Conservation (phyloP, 257 asterid genomes). For the Solanum boliviense region DNA sequence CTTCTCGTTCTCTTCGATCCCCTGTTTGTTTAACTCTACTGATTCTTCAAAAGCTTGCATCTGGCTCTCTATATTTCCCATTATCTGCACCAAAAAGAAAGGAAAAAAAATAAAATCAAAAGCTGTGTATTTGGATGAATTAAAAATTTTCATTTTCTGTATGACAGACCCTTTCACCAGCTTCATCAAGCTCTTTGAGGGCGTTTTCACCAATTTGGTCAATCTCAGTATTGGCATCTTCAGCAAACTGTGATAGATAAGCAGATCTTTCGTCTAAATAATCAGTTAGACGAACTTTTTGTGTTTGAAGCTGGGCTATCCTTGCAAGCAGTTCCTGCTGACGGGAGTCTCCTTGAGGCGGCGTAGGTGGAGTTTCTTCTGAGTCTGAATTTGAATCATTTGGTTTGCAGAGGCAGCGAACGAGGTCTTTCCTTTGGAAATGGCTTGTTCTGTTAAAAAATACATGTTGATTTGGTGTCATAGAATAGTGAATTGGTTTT, state of each 20-base stretch:
- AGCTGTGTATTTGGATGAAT: background rate
- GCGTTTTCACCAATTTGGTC: slow-evolving; percentile 88
- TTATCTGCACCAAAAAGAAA: slow-evolving; percentile 52
- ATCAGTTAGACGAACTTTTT: slow-evolving; percentile 70
- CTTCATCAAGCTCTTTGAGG: slow-evolving; percentile 72
- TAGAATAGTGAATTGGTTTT: slow-evolving; percentile 47
- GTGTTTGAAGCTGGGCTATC: slow-evolving; percentile 80
- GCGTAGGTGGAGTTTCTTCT: slow-evolving; percentile 17
- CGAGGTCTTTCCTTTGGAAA: slow-evolving; percentile 23
- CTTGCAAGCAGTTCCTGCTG: slow-evolving; percentile 82
- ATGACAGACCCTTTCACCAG: slow-evolving; percentile 55
- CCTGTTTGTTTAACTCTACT: slow-evolving; percentile 49
- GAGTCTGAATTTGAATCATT: slow-evolving; percentile 29
- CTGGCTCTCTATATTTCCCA: slow-evolving; percentile 66
- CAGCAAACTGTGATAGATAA: slow-evolving; percentile 69
- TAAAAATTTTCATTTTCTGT: background rate
- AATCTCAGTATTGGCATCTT: slow-evolving; percentile 80
- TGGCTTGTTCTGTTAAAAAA: slow-evolving; percentile 19
- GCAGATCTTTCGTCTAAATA: slow-evolving; percentile 76
- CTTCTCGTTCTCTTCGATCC: slow-evolving; percentile 57
- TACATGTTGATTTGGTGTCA: slow-evolving; percentile 24
- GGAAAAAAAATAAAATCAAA: slow-evolving; percentile 1
- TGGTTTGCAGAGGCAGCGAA: slow-evolving; percentile 31
- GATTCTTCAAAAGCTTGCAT: slow-evolving; percentile 94
- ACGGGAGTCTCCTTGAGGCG: slow-evolving; percentile 45